Conservation (phyloP, 192 early-diverging fungal genomes). For the Gaertneriomyces sp. region DNA sequence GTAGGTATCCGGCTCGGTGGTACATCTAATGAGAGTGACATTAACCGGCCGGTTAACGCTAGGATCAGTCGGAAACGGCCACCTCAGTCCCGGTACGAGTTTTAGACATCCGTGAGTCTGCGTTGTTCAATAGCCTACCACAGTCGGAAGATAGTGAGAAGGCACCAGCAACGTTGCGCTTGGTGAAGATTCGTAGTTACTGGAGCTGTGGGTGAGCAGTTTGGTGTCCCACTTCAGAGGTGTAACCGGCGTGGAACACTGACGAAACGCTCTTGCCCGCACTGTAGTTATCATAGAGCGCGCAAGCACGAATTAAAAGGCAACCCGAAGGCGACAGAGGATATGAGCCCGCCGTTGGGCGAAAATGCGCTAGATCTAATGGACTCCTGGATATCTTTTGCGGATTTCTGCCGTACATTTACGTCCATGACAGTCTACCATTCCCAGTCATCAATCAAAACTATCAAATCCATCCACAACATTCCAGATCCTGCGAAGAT, state of each 20-base stretch:
- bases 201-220: conserved; percentile 37
- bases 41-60: neutral
- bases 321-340: conserved; percentile 24
- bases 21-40: neutral
- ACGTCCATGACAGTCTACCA: conserved; percentile 41
- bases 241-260: too few species aligned
- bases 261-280: neutral
- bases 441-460: conserved; percentile 43
- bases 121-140: neutral
- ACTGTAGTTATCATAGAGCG: conserved; percentile 1
- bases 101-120: conserved; percentile 31
- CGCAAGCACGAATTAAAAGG: conserved; percentile 24
- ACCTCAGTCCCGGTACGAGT: conserved; percentile 26
- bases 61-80: neutral
- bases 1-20: neutral
- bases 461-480: conserved; percentile 33
- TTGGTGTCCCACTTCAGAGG: too few species aligned
- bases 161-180: conserved; percentile 3
- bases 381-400: conserved; percentile 33
- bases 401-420: conserved; percentile 38
- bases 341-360: neutral
- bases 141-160: too few species aligned
- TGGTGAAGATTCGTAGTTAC: conserved; percentile 31
- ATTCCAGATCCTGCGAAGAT: conserved; percentile 48
- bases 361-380: conserved; percentile 32